Base-by-base conservation (phyloP, 1,284 basidiomycete species). In the Takashimella tepidaria region DNA sequence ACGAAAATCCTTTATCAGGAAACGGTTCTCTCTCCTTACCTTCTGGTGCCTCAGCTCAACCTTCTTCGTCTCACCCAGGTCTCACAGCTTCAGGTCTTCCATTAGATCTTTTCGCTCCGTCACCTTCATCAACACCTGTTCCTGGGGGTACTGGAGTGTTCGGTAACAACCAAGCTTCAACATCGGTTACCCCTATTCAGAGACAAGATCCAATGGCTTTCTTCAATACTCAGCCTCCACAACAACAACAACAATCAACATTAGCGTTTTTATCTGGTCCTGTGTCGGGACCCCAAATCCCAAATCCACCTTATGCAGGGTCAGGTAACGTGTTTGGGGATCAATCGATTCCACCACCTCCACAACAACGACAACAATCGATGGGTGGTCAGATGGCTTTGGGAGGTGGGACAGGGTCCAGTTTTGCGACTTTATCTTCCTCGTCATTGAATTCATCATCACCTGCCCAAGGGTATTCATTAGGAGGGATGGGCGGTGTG, bases 31-130 rank as follows among this genome's bases (percentile, higher is more conserved):
- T 76, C 8, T 64, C 72, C 3, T 65, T 73, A 10, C 70, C 70
- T 11, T 52, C 61, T 12, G 66, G 65, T 31, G 56, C 47, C n/a
- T 48, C 56, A 10, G 55, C 62, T 2, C 55, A 59, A 3, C 54
- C 63, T 16, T 55, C 61, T 16, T 45, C 59, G 16, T 49, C 53
- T 24, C 59, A 63, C 53, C 57, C 61, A 10, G 64, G 60, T 19
- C 57, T 68, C 50, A 67, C 70, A 2, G 50, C 67, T 4, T 64
- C 68, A n/a, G 76, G 75, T 3, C 63, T 76, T 2, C 75, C 76
- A 1, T 66, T 76, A 41, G 76, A 77, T 49, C 63, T 77, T 10
- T 77, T 77, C 54, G 66, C 71, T 4, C 69, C 74, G 4, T 68
- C 67, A 16, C 69, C 72, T 5, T 48, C 66, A 0, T 54, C 61